Conservation (phyloP, 176 grass and related monocot species). For the Paspalum vaginatum region DNA sequence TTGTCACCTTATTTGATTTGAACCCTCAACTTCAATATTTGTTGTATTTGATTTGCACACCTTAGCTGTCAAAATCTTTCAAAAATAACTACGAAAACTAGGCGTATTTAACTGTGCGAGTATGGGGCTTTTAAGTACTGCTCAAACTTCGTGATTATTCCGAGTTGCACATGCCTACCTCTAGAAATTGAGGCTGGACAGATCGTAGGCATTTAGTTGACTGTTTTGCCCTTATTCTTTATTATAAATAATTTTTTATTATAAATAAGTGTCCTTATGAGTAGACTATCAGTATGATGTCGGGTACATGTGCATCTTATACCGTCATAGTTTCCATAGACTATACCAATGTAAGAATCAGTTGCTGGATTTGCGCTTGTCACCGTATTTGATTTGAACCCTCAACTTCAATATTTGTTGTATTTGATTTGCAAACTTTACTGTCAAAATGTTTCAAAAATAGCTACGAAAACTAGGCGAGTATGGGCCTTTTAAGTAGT, state of each 20-base stretch:
- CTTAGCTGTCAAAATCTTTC: background rate
- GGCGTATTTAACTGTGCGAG: background rate
- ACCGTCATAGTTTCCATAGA: background rate
- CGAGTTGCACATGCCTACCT: background rate
- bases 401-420: background rate
- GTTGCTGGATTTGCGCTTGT: background rate
- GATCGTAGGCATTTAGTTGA: background rate
- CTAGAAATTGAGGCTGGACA: background rate
- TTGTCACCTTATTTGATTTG: background rate
- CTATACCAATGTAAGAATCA: background rate
- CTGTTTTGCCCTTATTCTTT: background rate
- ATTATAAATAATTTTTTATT: background rate
- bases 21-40: background rate
- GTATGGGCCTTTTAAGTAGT: background rate
- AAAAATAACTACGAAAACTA: background rate
- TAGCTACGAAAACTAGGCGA: background rate
- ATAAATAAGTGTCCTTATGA: no score
- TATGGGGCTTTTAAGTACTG: background rate
- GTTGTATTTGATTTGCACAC: background rate
- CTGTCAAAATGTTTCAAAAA: background rate
- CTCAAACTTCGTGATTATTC: background rate
- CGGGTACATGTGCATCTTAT: background rate
- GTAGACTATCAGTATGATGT: background rate
- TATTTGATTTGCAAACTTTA: background rate
- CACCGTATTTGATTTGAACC: background rate